Percentiles rank a stretch among this genome's conserved stretches.
Evolutionary conservation across 2,329 filamentous ascomycete species (phyloP).

Genomic region (Monilinia vaccinii-corymbosi): DNA sequence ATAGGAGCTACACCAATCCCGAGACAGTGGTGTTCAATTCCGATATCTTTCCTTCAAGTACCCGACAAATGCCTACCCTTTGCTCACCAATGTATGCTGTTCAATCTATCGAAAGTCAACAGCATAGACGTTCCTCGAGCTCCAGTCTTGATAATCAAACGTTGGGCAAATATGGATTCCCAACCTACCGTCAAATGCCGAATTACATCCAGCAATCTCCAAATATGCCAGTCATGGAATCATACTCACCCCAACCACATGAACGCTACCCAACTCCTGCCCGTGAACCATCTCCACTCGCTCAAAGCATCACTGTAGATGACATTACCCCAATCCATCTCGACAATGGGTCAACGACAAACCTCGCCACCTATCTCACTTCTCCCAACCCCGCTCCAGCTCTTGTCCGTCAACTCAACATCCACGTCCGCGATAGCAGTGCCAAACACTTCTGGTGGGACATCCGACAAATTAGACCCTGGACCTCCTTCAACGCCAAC

Average conservation of each 20-base stretch:
- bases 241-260: constrained; percentile 40
- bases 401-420: constrained; percentile 70
- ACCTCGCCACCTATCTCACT: constrained; percentile 69
- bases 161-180: constrained; percentile 66
- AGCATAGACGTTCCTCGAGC: constrained; percentile 54
- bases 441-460: constrained; percentile 95
- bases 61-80: constrained; percentile 25
- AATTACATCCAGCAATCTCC: constrained; percentile 34
- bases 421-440: constrained; percentile 54
- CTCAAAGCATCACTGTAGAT: constrained; percentile 26
- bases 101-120: constrained; percentile 31
- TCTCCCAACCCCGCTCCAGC: constrained; percentile 72
- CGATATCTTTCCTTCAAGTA: constrained; percentile 22
- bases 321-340: constrained; percentile 28
- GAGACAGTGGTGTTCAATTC: constrained; percentile 39
- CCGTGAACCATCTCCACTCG: constrained; percentile 38
- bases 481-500: constrained; percentile 68
- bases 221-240: constrained; percentile 24
- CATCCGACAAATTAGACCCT: constrained; percentile 74
- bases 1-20: constrained; percentile 52
- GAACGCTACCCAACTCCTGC: constrained; percentile 28
- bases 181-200: constrained; percentile 73
- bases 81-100: constrained; percentile 26
- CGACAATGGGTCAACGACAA: constrained; percentile 45
- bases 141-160: constrained; percentile 58